Evolutionary conservation across 163 green algal species (phyloP).

Genomic region (Scenedesmus sp.): DNA sequence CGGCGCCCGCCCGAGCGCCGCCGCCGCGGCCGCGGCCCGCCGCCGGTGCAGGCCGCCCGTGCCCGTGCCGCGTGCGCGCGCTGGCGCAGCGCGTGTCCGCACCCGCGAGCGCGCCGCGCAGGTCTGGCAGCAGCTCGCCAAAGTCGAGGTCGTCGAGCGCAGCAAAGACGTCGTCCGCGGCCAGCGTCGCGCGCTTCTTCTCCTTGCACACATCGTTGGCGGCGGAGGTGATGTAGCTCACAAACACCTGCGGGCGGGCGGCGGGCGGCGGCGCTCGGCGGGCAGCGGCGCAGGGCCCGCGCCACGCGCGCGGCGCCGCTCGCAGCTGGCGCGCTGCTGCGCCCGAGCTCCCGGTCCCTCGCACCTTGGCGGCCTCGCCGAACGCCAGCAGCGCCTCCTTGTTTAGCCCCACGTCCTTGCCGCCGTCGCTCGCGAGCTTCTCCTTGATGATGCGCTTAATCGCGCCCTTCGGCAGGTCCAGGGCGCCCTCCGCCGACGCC

Average conservation of each 20-base stretch:
- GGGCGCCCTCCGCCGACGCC: not conserved
- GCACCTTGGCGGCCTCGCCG: constrained; percentile 79
- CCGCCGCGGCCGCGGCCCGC: too few species aligned
- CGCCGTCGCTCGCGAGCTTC: constrained; percentile 6
- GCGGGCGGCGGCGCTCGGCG: not conserved
- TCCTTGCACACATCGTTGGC: constrained; percentile 92
- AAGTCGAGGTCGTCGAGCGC: constrained; percentile 93
- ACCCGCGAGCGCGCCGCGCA: constrained; percentile 60
- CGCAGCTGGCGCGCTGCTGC: too few species aligned
- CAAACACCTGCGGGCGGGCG: constrained; percentile 73
- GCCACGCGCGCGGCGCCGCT: too few species aligned
- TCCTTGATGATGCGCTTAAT: constrained; percentile 46
- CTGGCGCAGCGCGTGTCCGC: not conserved
- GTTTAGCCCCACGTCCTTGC: constrained; percentile 35
- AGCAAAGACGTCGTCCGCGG: constrained; percentile 86
- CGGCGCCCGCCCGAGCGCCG: not conserved
- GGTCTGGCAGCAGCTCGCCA: constrained; percentile 72
- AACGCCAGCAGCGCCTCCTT: constrained; percentile 89
- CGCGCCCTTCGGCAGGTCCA: constrained; percentile 34
- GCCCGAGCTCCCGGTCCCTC: not conserved
- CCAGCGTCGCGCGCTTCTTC: constrained; percentile 88
- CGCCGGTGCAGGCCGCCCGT: too few species aligned
- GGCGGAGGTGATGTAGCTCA: constrained; percentile 90
- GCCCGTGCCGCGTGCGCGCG: too few species aligned
- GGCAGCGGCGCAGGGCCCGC: not conserved